Base-by-base conservation (phyloP, 139 green algal species). In the Chlorella sp. region DNA sequence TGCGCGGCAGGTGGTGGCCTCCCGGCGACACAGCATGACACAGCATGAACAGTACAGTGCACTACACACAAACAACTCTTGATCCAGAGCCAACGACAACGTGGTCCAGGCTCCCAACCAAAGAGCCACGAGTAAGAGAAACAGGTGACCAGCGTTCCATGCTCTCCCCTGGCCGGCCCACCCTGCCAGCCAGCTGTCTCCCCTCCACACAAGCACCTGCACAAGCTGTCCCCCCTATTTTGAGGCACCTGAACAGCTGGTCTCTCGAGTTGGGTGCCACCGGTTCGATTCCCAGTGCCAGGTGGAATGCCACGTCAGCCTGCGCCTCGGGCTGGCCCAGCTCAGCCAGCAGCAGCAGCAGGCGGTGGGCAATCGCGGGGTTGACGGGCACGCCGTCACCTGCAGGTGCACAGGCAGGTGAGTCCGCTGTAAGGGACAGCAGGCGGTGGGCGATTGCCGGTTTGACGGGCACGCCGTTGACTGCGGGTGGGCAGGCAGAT, bases 241-340 rank as follows among this genome's bases (percentile, higher is more conserved):
- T n/a, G n/a, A n/a, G n/a, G 14, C 61, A 81, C 84, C 84, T 69
- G 40, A 91, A 92, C 39, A 86, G 69, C 26, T 83, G 66, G 61
- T 76, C 76, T 9, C 76, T 19, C 0, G 68, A 12, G 89, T 90
- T 91, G 22, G 86, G 81, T 0, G 75, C 87, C 60, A 90, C 66
- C 16, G 92, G 84, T 30, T 95, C 88, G 39, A 98, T 86, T 11
- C 97, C 97, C 87, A 95, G 79, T 0, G 92, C 90, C 32, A 92
- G 88, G n/a, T 93, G 84, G 75, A 97, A 83, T 0, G 81, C 96
- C 92, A 97, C 92, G 73, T 96, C 91, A 0, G 94, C 95, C 76
- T 98, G 96, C 7, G 95, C 95, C 81, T 96, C 92, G 15, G 96
- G 81, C 84, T 97, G 92, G 0, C 96, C 96, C 30, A 92, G 61